Conservation (phyloP, 2,329 filamentous ascomycete species). For the Geosmithia morbida region DNA sequence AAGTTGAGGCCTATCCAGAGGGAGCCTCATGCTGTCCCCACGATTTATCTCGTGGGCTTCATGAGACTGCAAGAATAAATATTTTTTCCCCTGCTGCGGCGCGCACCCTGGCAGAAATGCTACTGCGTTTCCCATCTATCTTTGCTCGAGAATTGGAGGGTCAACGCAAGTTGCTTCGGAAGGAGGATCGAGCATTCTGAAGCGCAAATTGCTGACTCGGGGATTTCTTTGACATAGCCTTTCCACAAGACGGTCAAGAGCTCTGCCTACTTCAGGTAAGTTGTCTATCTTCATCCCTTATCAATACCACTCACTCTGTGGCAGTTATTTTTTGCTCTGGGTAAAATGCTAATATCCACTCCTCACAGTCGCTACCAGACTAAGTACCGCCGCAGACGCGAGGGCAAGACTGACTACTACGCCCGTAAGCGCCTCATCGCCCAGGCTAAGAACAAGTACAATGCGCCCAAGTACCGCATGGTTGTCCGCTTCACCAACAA, state of each 20-base stretch:
- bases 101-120: constrained; percentile 27
- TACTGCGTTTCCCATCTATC: constrained; percentile 16
- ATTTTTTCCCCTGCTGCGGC: constrained; percentile 8
- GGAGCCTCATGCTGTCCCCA: no score
- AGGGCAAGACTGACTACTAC: constrained; percentile 99
- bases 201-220: constrained; percentile 99
- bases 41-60: not conserved
- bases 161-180: constrained; percentile 99
- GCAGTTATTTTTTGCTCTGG: not conserved
- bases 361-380: constrained; percentile 83
- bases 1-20: constrained; percentile 34
- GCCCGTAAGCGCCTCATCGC: constrained; percentile 98
- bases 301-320: no score
- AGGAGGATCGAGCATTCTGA: constrained; percentile 52
- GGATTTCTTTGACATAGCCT: constrained; percentile 45
- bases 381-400: constrained; percentile 95
- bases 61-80: no score
- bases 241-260: constrained; percentile 97
- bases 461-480: constrained; percentile 98
- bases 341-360: constrained; percentile 1
- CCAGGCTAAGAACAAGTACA: constrained; percentile 99
- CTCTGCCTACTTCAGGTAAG: constrained; percentile 97
- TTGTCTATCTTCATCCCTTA: constrained; percentile 11
- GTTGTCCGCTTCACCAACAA: constrained; percentile 99
- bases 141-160: constrained; percentile 35